These are phyloP conservation scores for Xylaria telfairii DNA, from an alignment of 495 filamentous ascomycete genomes.

Conservation along the genomic window DNA sequence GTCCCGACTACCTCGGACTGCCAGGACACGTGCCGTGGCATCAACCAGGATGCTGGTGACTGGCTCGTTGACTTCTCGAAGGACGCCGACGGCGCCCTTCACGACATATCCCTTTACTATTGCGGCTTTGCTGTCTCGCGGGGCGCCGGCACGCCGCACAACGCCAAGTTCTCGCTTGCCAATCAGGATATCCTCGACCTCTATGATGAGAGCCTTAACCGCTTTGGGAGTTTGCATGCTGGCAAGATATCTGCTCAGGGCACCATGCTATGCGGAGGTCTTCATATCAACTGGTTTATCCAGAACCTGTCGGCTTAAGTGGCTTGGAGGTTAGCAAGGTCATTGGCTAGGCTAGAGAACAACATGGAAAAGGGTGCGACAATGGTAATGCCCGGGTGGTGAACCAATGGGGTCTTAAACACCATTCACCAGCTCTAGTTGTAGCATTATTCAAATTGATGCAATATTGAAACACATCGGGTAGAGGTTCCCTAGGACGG, in stretches of 20 bases:
- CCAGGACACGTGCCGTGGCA: conserved; percentile 28
- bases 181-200: conserved; percentile 37
- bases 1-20: conserved; percentile 22
- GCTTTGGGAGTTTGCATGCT: conserved; percentile 26
- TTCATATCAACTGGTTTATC: conserved; percentile 32
- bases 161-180: conserved; percentile 24
- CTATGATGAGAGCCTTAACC: conserved; percentile 24
- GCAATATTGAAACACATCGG: background rate
- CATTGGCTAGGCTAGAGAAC: background rate
- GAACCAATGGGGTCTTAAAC: background rate
- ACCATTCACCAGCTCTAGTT: background rate
- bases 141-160: conserved; percentile 10
- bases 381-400: background rate
- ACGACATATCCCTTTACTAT: background rate
- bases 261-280: conserved; percentile 31
- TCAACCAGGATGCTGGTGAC: conserved; percentile 29
- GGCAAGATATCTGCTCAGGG: conserved; percentile 32
- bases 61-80: conserved; percentile 35
- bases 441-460: background rate
- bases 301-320: conserved; percentile 47
- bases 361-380: conserved; percentile 1
- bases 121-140: conserved; percentile 31
- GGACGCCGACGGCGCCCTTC: conserved; percentile 27
- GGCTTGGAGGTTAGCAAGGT: background rate
- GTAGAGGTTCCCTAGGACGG: background rate